phyloP scores from a whole-genome alignment of 2,329 filamentous ascomycete genomes.

The Exophiala sideris region DNA sequence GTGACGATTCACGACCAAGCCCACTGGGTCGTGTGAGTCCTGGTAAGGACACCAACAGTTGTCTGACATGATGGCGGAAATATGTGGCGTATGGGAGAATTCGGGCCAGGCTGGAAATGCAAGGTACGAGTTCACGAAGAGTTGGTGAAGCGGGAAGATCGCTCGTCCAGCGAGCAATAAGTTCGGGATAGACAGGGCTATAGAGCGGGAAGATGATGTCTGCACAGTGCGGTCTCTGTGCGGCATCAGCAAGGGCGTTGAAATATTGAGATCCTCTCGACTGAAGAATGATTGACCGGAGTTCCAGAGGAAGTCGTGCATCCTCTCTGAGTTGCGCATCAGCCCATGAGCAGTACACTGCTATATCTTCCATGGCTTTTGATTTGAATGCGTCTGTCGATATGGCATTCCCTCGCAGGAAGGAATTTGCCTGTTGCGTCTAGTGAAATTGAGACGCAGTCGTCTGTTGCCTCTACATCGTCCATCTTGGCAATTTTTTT shows the following conservation, averaged over 20 bases:
- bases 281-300: conserved; percentile 64
- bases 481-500: neutral
- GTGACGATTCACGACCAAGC: neutral
- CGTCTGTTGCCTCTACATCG: neutral
- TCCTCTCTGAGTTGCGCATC: conserved; percentile 39
- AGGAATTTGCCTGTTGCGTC: neutral
- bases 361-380: conserved; percentile 31
- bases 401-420: neutral
- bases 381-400: neutral
- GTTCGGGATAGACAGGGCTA: conserved; percentile 72
- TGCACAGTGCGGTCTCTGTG: conserved; percentile 67
- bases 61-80: conserved; percentile 17
- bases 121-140: conserved; percentile 29
- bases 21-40: neutral
- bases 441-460: neutral
- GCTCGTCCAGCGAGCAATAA: conserved; percentile 73
- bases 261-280: conserved; percentile 65
- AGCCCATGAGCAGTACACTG: conserved; percentile 29
- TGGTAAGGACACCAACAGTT: conserved; percentile 6
- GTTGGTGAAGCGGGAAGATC: conserved; percentile 20
- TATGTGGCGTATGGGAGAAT: conserved; percentile 25
- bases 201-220: conserved; percentile 72
- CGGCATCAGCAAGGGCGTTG: conserved; percentile 65
- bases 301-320: conserved; percentile 65
- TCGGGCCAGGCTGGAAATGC: conserved; percentile 32